A percentile compares a stretch with the other conserved stretches of the same genome.
These are phyloP conservation scores for Suhomyces canberraensis DNA, from an alignment of 805 yeast species.

Conservation along the genomic window DNA sequence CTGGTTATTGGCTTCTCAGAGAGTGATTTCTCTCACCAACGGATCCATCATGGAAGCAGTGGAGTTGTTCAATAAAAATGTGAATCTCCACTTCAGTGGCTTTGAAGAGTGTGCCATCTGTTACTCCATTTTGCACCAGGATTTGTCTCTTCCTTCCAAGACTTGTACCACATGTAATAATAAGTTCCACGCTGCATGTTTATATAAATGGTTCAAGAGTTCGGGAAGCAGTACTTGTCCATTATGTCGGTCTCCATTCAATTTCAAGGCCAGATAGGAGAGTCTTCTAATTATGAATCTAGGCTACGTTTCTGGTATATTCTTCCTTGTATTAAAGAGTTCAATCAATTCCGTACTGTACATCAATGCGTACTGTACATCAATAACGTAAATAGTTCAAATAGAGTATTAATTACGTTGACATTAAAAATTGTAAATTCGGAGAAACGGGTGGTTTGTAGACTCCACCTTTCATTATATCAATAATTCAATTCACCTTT, in stretches of 20 bases:
- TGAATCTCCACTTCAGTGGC: constrained; percentile 82
- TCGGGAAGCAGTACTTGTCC: constrained; percentile 94
- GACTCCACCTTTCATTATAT: too few relatives aligned
- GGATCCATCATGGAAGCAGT: constrained; percentile 70
- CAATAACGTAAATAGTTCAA: too few relatives aligned
- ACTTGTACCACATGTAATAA: constrained; percentile 87
- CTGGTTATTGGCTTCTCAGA: constrained; percentile 89
- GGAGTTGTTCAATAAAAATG: constrained; percentile 68
- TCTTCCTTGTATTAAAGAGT: too few relatives aligned
- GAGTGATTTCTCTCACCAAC: constrained; percentile 70
- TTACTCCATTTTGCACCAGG: constrained; percentile 86
- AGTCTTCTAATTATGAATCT: too few relatives aligned
- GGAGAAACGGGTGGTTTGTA: too few relatives aligned
- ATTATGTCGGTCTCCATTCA: constrained; percentile 72
- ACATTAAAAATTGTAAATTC: too few relatives aligned
- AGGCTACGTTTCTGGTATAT: too few relatives aligned
- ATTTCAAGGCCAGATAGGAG: constrained; percentile 42
- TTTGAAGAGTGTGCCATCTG: constrained; percentile 98
- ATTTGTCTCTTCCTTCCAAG: constrained; percentile 85
- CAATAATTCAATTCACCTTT: too few relatives aligned
- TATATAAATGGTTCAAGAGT: constrained; percentile 96
- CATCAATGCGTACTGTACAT: background rate
- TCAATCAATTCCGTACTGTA: background rate
- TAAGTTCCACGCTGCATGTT: constrained; percentile 92
- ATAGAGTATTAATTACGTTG: too few relatives aligned